Conservation (phyloP, 768 basidiomycete species). For the Tricholoma saponaceum region DNA sequence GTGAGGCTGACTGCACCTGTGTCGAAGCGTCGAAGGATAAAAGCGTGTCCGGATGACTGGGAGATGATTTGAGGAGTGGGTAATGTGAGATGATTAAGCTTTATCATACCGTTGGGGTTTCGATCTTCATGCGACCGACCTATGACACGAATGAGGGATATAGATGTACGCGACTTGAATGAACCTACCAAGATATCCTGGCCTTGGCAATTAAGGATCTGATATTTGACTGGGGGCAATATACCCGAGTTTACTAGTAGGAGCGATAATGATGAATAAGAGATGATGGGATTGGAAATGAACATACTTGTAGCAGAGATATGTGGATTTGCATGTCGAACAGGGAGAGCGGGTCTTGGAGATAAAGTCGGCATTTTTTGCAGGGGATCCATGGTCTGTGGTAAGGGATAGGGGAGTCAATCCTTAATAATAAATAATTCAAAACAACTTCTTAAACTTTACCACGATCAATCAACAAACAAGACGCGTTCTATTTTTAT, state of each 20-base stretch:
- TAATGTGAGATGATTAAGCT: conserved; percentile 7
- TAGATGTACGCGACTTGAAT: conserved; percentile 1
- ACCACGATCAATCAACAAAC: conserved; percentile 21
- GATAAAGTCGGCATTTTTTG: conserved; percentile 25
- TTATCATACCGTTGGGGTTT: conserved; percentile 65
- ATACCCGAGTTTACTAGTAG: conserved; percentile 33
- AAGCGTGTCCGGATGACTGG: conserved; percentile 80
- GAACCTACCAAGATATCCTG: conserved; percentile 61
- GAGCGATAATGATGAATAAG: conserved; percentile 12
- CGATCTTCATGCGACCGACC: conserved; percentile 88
- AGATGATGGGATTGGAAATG: not conserved
- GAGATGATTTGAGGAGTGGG: conserved; percentile 11
- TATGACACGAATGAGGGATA: conserved; percentile 22
- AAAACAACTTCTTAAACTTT: conserved; percentile 25
- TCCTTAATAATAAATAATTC: conserved; percentile 25
- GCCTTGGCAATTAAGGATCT: conserved; percentile 84
- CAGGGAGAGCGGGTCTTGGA: conserved; percentile 47
- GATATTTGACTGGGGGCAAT: conserved; percentile 82
- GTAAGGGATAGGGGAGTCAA: conserved; percentile 12
- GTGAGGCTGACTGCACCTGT: conserved; percentile 90
- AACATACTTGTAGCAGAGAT: conserved; percentile 40
- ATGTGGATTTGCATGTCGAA: conserved; percentile 45
- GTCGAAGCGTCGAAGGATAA: conserved; percentile 91
- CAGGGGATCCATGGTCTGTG: conserved; percentile 10
- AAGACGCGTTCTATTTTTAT: no score